A percentile compares a stretch with the other conserved stretches of the same genome.
These are phyloP conservation scores for Wickerhamiella musiphila DNA, from an alignment of 805 yeast species.

Conservation along the genomic window DNA sequence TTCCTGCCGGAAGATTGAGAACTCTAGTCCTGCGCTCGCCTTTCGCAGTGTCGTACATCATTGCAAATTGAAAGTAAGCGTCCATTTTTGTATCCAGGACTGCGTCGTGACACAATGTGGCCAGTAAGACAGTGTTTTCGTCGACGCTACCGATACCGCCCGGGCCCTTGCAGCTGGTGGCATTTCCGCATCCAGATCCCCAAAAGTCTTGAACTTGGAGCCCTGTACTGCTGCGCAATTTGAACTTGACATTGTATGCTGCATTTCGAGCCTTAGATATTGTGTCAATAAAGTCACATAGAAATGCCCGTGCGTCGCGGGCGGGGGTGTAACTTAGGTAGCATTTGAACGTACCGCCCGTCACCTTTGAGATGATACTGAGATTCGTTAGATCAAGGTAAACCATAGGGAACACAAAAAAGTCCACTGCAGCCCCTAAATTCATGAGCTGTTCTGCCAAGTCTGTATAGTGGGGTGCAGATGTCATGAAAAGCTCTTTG, in stretches of 20 bases:
- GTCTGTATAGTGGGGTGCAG: slow-evolving; percentile 41
- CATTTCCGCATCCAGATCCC: slow-evolving; percentile 35
- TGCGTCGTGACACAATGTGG: slow-evolving; percentile 62
- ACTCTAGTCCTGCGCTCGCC: slow-evolving; percentile 78
- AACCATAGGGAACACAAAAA: slow-evolving; percentile 48
- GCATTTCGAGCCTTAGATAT: slow-evolving; percentile 20
- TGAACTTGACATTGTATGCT: slow-evolving; percentile 71
- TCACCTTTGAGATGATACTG: slow-evolving; percentile 41
- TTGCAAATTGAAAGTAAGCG: slow-evolving; percentile 80
- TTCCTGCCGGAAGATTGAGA: slow-evolving; percentile 68
- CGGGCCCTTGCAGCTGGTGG: slow-evolving; percentile 33
- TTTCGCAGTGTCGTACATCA: slow-evolving; percentile 59
- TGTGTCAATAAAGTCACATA: slow-evolving; percentile 27
- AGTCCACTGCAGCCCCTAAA: slow-evolving; percentile 54
- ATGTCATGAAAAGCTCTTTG: slow-evolving; percentile 39
- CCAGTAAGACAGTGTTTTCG: slow-evolving; percentile 48
- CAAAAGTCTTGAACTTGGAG: slow-evolving; percentile 63
- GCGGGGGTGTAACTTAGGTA: slow-evolving; percentile 53
- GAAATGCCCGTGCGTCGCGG: slow-evolving; percentile 51
- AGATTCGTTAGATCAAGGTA: slow-evolving; percentile 59
- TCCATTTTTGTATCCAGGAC: slow-evolving; percentile 48
- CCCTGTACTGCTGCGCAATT: slow-evolving; percentile 77
- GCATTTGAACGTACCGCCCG: slow-evolving; percentile 53
- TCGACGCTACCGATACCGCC: slow-evolving; percentile 40
- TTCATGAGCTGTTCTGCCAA: slow-evolving; percentile 39